phyloP scores from a whole-genome alignment of 1,284 basidiomycete genomes.

The Leccinum subrobustum region DNA sequence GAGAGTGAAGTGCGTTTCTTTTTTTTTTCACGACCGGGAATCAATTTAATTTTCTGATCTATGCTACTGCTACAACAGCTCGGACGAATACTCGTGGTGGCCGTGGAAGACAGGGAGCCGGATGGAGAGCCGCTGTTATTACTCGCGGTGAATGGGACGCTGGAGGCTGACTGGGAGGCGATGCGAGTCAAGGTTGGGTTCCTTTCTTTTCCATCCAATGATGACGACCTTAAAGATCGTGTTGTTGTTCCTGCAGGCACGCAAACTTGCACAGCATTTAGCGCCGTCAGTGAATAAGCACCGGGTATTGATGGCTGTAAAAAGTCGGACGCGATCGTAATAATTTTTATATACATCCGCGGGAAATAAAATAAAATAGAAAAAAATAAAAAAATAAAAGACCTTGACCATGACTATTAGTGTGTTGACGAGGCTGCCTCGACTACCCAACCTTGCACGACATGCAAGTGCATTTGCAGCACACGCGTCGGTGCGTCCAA shows the following conservation, averaged over 20 bases:
- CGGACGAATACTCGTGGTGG: constrained; percentile 66
- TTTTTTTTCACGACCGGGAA: not conserved
- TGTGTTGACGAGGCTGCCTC: constrained; percentile 15
- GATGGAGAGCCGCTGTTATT: constrained; percentile 54
- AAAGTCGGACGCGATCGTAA: constrained; percentile 24
- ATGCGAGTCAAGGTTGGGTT: constrained; percentile 59
- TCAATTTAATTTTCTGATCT: not conserved
- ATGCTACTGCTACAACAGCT: constrained; percentile 41
- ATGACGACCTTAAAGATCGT: too few species aligned
- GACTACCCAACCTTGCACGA: constrained; percentile 6
- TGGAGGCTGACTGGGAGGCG: constrained; percentile 59
- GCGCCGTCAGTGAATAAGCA: constrained; percentile 43
- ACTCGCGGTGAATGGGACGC: constrained; percentile 62
- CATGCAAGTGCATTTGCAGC: constrained; percentile 29
- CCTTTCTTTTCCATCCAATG: too few species aligned
- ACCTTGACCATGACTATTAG: constrained; percentile 23
- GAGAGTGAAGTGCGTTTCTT: constrained; percentile 61
- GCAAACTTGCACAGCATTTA: constrained; percentile 45
- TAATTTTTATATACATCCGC: constrained; percentile 13
- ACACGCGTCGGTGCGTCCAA: constrained; percentile 16
- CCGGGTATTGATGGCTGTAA: constrained; percentile 27
- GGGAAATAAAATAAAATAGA: constrained; percentile 18
- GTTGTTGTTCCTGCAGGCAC: constrained; percentile 42
- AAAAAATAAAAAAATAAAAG: not conserved
- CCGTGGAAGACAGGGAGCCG: constrained; percentile 45